Percentiles rank a stretch among this genome's conserved stretches.
Conservation (phyloP, 2,329 filamentous ascomycete genomes). For the Teratosphaeria gauchensis region DNA sequence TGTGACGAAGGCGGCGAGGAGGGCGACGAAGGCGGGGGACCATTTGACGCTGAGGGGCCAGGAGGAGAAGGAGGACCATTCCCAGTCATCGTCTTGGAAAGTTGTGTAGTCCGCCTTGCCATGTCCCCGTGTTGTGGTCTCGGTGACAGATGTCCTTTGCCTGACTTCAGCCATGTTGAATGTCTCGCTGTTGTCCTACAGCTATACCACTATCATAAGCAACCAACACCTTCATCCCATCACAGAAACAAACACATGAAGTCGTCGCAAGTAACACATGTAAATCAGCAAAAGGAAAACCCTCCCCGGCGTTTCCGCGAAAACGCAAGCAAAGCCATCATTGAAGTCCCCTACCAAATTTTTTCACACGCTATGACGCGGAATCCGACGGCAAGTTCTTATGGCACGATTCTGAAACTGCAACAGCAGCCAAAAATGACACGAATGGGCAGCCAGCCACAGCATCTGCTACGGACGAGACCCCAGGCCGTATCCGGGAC, state of each 20-base stretch:
- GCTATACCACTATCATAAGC: neutral
- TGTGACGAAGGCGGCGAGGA: constrained; percentile 6
- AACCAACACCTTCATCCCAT: neutral
- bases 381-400: neutral
- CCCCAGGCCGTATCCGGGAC: too few species aligned
- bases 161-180: neutral
- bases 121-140: neutral
- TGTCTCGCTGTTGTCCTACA: neutral
- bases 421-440: too few species aligned
- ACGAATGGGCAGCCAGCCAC: neutral
- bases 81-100: neutral
- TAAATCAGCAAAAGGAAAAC: neutral
- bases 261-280: too few species aligned
- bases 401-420: neutral
- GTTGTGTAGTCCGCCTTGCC: neutral
- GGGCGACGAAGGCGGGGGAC: constrained; percentile 7
- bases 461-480: neutral
- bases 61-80: constrained; percentile 14
- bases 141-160: neutral
- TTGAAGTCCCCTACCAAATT: neutral
- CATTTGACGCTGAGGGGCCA: constrained; percentile 13
- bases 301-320: neutral
- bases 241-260: neutral
- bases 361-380: neutral
- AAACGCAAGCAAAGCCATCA: neutral